Conservation (phyloP, 352 stramenopile species). For the Globisporangium carolinianum region DNA sequence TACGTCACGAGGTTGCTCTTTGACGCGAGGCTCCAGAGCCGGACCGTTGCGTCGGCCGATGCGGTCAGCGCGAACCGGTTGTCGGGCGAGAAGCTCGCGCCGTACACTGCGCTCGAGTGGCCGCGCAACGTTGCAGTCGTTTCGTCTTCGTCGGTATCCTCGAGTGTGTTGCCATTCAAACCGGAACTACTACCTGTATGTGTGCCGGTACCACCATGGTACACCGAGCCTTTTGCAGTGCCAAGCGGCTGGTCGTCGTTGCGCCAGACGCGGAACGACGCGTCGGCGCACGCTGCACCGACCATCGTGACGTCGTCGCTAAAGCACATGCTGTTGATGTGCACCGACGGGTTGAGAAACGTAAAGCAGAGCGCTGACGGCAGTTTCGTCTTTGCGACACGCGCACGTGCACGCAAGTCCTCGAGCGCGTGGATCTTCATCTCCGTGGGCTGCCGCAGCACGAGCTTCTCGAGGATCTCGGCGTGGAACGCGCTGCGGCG, state of each 20-base stretch:
- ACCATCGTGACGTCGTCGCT: conserved; percentile 75
- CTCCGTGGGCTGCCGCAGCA: conserved; percentile 54
- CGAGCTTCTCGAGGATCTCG: conserved; percentile 73
- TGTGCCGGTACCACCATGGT: conserved; percentile 29
- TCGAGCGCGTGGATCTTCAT: conserved; percentile 68
- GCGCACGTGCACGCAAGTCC: conserved; percentile 45
- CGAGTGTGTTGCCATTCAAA: neutral
- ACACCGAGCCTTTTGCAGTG: conserved; percentile 51
- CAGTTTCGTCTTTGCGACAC: conserved; percentile 41
- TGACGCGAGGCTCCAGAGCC: conserved; percentile 80
- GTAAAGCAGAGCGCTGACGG: conserved; percentile 76
- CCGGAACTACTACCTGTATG: no score
- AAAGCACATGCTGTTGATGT: conserved; percentile 82
- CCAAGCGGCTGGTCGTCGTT: conserved; percentile 75
- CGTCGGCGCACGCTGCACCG: conserved; percentile 61
- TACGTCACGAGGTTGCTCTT: conserved; percentile 78
- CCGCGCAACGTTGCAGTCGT: conserved; percentile 63
- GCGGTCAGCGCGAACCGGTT: conserved; percentile 78
- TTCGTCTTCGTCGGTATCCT: conserved; percentile 61
- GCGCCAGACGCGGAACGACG: conserved; percentile 74
- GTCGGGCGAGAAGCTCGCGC: conserved; percentile 78
- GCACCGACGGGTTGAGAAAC: conserved; percentile 64
- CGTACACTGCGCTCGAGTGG: conserved; percentile 81
- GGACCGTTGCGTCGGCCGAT: conserved; percentile 73
- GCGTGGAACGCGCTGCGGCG: conserved; percentile 61